Conservation (phyloP, 2,329 filamentous ascomycete species). For the Alternaria gansuensis region DNA sequence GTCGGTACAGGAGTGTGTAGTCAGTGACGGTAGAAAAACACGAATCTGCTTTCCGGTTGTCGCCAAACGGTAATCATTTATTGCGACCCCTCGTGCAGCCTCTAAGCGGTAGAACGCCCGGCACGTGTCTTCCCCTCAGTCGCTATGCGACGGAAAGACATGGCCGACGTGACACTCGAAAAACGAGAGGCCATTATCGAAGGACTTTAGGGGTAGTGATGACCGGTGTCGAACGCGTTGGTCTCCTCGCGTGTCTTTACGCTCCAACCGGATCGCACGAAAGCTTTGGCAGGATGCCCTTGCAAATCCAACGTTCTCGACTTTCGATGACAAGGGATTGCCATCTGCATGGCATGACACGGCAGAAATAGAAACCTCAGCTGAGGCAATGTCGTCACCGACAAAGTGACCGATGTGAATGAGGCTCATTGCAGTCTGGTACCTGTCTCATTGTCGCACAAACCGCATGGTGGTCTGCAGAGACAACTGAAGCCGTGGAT, state of each 20-base stretch:
- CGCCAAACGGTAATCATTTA: neutral
- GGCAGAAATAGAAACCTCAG: conserved; percentile 20
- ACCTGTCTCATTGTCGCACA: conserved; percentile 27
- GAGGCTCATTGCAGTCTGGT: conserved; percentile 22
- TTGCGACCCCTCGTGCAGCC: conserved; percentile 2
- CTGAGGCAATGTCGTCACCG: conserved; percentile 32
- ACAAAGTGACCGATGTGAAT: conserved; percentile 14
- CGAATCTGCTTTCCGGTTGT: neutral
- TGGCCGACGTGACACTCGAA: conserved; percentile 21
- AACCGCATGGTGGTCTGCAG: conserved; percentile 17
- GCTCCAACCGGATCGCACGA: conserved; percentile 29
- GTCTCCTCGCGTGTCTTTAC: conserved; percentile 24
- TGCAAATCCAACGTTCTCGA: conserved; percentile 29
- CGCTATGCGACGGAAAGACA: conserved; percentile 25
- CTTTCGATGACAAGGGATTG: conserved; percentile 19
- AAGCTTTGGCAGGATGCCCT: conserved; percentile 24
- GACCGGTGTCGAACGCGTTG: conserved; percentile 19
- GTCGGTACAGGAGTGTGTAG: neutral
- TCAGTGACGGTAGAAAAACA: neutral
- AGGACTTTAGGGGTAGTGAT: neutral
- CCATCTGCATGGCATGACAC: conserved; percentile 32
- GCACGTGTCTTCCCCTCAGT: conserved; percentile 44
- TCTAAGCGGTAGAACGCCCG: conserved; percentile 14
- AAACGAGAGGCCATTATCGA: conserved; percentile 11
- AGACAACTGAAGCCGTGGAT: neutral